Percentiles rank a stretch among this genome's conserved stretches.
Evolutionary conservation across 2,329 filamentous ascomycete species (phyloP).

Genomic region (Fusarium sterilihyphosum): DNA sequence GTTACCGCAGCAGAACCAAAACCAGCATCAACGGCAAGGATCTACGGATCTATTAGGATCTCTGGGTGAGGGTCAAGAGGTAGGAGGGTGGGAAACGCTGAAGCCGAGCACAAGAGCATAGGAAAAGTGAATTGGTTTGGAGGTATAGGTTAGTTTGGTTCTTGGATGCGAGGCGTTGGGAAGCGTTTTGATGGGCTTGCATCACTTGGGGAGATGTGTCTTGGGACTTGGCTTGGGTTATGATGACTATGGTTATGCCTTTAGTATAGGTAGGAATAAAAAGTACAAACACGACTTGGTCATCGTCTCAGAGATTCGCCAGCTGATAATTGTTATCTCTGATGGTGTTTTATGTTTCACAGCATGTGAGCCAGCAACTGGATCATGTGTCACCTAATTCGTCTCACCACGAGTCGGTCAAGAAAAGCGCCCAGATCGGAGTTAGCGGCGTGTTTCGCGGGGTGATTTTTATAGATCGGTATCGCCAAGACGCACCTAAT

Average conservation of each 20-base stretch:
- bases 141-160: background rate
- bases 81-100: conserved; percentile 66
- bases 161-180: conserved; percentile 23
- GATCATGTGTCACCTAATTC: conserved; percentile 11
- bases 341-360: conserved; percentile 9
- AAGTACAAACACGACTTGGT: background rate
- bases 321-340: background rate
- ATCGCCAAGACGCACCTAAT: background rate
- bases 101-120: conserved; percentile 54
- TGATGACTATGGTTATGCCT: background rate
- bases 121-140: background rate
- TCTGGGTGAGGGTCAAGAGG: conserved; percentile 58
- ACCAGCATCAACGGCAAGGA: conserved; percentile 43
- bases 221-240: background rate
- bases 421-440: background rate
- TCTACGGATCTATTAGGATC: conserved; percentile 58
- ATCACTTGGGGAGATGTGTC: background rate
- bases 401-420: conserved; percentile 1
- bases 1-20: conserved; percentile 37
- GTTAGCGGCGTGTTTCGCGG: background rate
- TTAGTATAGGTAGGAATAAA: conserved; percentile 2
- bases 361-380: conserved; percentile 21
- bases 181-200: conserved; percentile 13
- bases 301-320: background rate
- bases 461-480: background rate